A percentile compares a stretch with the other conserved stretches of the same genome.
These are phyloP conservation scores for Kokia cookei DNA, from an alignment of 441 rosid genomes.

Conservation along the genomic window DNA sequence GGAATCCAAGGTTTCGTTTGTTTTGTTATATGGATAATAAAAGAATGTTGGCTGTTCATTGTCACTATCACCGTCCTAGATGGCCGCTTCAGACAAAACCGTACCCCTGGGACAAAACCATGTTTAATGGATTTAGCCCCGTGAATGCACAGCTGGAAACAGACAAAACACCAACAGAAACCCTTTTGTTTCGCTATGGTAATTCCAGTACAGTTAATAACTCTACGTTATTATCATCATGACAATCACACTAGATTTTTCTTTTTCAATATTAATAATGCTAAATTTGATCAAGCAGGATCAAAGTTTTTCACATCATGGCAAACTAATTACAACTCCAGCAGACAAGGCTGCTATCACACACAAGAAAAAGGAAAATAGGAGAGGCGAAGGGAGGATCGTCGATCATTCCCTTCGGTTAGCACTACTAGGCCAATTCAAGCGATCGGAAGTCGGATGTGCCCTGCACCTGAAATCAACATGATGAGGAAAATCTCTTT, in stretches of 20 bases:
- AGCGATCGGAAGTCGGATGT: slow-evolving; percentile 21
- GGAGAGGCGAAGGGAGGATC: background rate
- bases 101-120: background rate
- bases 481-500: slow-evolving; percentile 29
- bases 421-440: slow-evolving; percentile 26
- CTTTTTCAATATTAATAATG: background rate
- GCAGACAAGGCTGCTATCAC: slow-evolving; percentile 10
- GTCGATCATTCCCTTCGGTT: slow-evolving; percentile 22
- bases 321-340: slow-evolving; percentile 28
- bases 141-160: slow-evolving; percentile 13
- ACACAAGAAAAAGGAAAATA: background rate
- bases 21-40: background rate
- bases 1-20: background rate
- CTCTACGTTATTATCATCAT: background rate
- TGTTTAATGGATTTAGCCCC: background rate
- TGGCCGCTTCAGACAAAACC: slow-evolving; percentile 5
- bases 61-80: background rate
- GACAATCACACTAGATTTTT: background rate
- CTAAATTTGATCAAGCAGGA: background rate
- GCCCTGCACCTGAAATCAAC: slow-evolving; percentile 22
- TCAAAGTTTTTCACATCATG: slow-evolving; percentile 4
- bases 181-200: background rate
- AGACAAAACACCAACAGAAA: background rate
- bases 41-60: background rate
- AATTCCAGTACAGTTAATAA: background rate